Base-by-base conservation (phyloP, 371 early-diverging fungal species). In the Mucor plumbeus region DNA sequence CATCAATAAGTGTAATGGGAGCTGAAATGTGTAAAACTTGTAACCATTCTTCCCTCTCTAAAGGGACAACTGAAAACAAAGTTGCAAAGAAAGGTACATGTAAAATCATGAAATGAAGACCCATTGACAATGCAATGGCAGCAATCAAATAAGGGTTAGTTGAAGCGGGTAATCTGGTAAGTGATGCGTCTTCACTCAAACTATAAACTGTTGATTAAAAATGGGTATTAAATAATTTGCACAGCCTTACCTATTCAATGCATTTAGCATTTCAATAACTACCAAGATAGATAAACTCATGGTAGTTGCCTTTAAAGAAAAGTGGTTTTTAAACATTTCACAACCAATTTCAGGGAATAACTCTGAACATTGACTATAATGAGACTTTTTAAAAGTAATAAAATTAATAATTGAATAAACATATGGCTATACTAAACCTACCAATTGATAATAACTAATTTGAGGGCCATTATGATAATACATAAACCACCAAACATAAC, bases 401-500 rank as follows among this genome's bases (percentile, higher is more conserved):
- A 88, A 71, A 5, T 38, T 38, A 38, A 10, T 38, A 38, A 38
- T 38, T 19, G 57, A 19, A 59, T n/a, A 26, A 26, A 47, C 34
- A 47, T 60, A 7, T 33, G 35, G 53, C 1, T 44, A 7, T 44
- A 44, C 14, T 14, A 50, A 4, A 26, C 53, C 26, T 21, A 50
- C 53, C 79, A 98, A 79, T 75, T 98, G 94, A 70, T 90, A 79
- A 79, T 86, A 97, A 40, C 89, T 82, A 66, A 98, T 92, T 68
- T 91, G 90, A 13, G 99, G 98, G 15, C 98, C 97, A 34, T 72
- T 82, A 11, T 70, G 38, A 75, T 94, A 96, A 75, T 85, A 97
- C 87, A 97, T 89, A 78, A 94, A 97, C 95, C 96, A 97, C 97
- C 98, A 97, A n/a, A 92, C 96, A 71, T 97, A 97, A 31, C 95